phyloP scores from a whole-genome alignment of 805 yeast genomes.

The Kazachstania psychrophila region DNA sequence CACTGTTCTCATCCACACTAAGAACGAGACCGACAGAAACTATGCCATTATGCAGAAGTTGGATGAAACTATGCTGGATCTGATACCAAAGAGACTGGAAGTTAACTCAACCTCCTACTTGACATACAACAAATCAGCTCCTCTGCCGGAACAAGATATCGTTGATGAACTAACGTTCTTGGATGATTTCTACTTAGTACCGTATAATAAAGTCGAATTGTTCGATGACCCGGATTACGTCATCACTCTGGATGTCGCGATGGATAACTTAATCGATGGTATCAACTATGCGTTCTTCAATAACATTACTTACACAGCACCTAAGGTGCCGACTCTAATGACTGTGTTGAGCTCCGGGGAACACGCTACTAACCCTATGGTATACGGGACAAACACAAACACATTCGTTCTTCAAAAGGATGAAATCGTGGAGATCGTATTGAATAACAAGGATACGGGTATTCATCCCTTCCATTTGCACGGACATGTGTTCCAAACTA shows the following conservation, averaged over 20 bases:
- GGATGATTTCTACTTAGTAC: conserved; percentile 74
- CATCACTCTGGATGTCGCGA: conserved; percentile 61
- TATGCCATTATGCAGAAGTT: conserved; percentile 75
- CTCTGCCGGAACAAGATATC: conserved; percentile 31
- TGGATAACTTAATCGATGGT: conserved; percentile 84
- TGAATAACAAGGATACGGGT: conserved; percentile 85
- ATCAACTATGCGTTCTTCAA: conserved; percentile 95
- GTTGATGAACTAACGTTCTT: conserved; percentile 45
- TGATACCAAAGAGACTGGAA: conserved; percentile 50
- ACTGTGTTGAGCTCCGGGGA: conserved; percentile 71
- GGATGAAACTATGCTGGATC: conserved; percentile 79
- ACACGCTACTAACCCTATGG: conserved; percentile 39
- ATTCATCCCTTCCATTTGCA: conserved; percentile 97
- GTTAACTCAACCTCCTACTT: conserved; percentile 71
- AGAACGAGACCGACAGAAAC: conserved; percentile 51
- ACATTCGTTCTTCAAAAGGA: conserved; percentile 51
- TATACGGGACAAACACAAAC: conserved; percentile 76
- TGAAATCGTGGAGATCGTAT: conserved; percentile 62
- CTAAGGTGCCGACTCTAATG: conserved; percentile 78
- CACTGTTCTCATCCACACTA: conserved; percentile 68
- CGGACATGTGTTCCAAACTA: conserved; percentile 76
- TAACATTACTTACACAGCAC: conserved; percentile 65
- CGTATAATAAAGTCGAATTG: conserved; percentile 46
- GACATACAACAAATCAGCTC: conserved; percentile 42
- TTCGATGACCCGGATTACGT: conserved; percentile 60